Evolutionary conservation across 768 basidiomycete species (phyloP).

Genomic region (Coprinellus aureogranulatus): DNA sequence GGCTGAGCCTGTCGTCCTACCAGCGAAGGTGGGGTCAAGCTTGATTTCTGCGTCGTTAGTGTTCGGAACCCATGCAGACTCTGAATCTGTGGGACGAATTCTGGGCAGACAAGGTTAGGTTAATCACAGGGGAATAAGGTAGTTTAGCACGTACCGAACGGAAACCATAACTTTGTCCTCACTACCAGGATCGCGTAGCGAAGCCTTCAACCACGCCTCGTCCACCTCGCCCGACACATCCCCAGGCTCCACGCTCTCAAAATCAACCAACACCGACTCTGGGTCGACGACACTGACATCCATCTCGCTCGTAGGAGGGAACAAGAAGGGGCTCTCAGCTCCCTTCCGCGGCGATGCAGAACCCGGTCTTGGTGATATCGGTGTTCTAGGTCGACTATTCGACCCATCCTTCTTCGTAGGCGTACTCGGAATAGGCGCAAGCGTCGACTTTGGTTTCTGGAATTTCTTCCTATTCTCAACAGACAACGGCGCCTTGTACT

Average conservation of each 20-base stretch:
- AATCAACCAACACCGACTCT: constrained; percentile 77
- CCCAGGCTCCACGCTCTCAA: constrained; percentile 61
- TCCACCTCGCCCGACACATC: constrained; percentile 73
- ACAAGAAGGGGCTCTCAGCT: constrained; percentile 47
- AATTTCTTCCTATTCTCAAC: constrained; percentile 31
- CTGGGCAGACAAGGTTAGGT: constrained; percentile 31
- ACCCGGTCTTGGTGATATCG: constrained; percentile 28
- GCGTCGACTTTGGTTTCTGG: constrained; percentile 30
- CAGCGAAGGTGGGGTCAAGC: constrained; percentile 56
- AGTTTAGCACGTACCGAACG: constrained; percentile 49
- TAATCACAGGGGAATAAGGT: neutral
- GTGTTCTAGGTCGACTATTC: constrained; percentile 48
- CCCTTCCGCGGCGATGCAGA: constrained; percentile 37
- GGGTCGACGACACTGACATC: constrained; percentile 71
- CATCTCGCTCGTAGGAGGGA: constrained; percentile 61
- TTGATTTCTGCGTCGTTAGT: constrained; percentile 52
- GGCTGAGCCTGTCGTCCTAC: constrained; percentile 31
- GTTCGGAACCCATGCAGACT: constrained; percentile 56
- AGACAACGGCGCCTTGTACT: constrained; percentile 66
- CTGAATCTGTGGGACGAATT: constrained; percentile 56
- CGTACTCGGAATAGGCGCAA: constrained; percentile 51
- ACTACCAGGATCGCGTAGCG: constrained; percentile 53
- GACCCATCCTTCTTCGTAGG: constrained; percentile 44
- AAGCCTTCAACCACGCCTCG: constrained; percentile 46
- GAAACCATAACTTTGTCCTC: constrained; percentile 88